Evolutionary conservation across 257 asterid species (phyloP).

Genomic region (Ilex asprella): DNA sequence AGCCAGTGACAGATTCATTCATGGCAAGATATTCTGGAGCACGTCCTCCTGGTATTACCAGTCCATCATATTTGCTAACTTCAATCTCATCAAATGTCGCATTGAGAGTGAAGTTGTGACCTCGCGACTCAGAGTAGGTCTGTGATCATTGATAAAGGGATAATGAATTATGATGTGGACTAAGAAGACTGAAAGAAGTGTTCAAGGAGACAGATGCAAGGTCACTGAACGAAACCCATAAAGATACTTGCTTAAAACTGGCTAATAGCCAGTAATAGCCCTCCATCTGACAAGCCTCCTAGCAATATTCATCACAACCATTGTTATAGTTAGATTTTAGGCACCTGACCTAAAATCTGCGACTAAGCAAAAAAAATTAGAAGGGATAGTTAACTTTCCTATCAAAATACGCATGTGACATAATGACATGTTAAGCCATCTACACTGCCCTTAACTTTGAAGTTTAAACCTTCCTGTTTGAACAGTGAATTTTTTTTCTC

Average conservation of each 20-base stretch:
- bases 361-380: no score
- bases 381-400: no score
- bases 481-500: no score
- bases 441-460: no score
- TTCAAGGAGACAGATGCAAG: not conserved
- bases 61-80: constrained; percentile 64
- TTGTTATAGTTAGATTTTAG: not conserved
- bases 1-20: constrained; percentile 48
- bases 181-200: not conserved
- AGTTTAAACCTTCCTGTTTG: no score
- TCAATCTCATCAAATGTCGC: constrained; percentile 76
- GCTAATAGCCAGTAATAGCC: no score
- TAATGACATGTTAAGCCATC: no score
- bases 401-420: no score
- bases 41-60: constrained; percentile 91
- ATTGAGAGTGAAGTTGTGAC: constrained; percentile 82
- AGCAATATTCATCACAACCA: not conserved
- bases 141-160: constrained; percentile 29
- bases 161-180: constrained; percentile 6
- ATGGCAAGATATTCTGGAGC: constrained; percentile 95
- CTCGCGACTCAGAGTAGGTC: constrained; percentile 86
- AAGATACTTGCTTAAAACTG: not conserved
- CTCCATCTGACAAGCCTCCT: not conserved
- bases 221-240: not conserved
- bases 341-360: no score